A percentile compares a stretch with the other conserved stretches of the same genome.
Conservation (phyloP, 805 yeast genomes). For the Kodamaea neixiangensis region DNA sequence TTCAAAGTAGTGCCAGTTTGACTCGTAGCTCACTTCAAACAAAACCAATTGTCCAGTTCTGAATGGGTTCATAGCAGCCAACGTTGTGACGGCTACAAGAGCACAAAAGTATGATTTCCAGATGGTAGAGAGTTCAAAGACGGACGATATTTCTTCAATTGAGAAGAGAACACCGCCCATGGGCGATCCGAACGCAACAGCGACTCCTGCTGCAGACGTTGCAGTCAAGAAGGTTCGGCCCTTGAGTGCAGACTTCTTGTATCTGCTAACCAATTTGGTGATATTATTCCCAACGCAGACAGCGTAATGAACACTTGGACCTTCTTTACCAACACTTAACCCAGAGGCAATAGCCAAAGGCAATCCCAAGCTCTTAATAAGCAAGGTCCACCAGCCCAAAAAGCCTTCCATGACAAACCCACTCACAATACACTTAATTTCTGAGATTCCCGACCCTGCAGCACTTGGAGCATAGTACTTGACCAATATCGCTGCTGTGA, state of each 20-base stretch:
- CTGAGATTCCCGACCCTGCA: constrained; percentile 97
- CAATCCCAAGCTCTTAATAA: constrained; percentile 74
- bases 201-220: constrained; percentile 96
- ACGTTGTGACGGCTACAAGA: constrained; percentile 77
- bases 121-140: constrained; percentile 73
- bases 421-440: constrained; percentile 89
- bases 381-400: constrained; percentile 67
- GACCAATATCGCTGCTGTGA: constrained; percentile 68
- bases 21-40: constrained; percentile 87
- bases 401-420: constrained; percentile 85
- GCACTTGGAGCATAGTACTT: constrained; percentile 79
- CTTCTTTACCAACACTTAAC: constrained; percentile 93
- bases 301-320: constrained; percentile 97
- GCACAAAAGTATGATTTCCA: constrained; percentile 94
- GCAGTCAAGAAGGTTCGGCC: constrained; percentile 74
- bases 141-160: constrained; percentile 83
- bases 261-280: constrained; percentile 52
- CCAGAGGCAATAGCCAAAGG: constrained; percentile 95
- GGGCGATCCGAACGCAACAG: constrained; percentile 96
- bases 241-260: constrained; percentile 46
- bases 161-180: constrained; percentile 95
- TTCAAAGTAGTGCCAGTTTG: constrained; percentile 85
- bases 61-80: constrained; percentile 85
- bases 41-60: constrained; percentile 92
- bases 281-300: constrained; percentile 91